Conservation (phyloP, 2,329 filamentous ascomycete species). For the Cladosporium sp. region DNA sequence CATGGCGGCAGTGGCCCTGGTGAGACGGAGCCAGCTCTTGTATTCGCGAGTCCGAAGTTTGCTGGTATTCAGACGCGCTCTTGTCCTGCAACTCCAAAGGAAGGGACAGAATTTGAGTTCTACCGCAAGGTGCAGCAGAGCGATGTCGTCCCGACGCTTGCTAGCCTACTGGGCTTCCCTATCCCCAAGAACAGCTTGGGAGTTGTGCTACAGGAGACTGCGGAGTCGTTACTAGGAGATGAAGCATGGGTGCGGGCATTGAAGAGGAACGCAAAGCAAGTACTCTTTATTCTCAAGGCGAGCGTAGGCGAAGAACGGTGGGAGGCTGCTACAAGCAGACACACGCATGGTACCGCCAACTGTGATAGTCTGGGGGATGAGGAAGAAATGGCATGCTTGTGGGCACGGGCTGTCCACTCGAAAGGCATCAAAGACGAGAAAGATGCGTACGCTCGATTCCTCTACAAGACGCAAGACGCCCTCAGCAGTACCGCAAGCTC, state of each 20-base stretch:
- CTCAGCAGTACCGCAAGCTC: slow-evolving; percentile 92
- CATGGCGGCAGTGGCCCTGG: slow-evolving; percentile 91
- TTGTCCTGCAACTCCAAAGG: slow-evolving; percentile 54
- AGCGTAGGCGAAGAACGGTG: slow-evolving; percentile 51
- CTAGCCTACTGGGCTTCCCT: slow-evolving; percentile 80
- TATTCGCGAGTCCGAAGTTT: slow-evolving; percentile 80
- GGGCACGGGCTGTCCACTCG: slow-evolving; percentile 21
- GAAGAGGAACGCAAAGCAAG: slow-evolving; percentile 67
- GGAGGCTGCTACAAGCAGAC: background rate
- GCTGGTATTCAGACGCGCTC: slow-evolving; percentile 10
- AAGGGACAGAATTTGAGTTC: slow-evolving; percentile 68
- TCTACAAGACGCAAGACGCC: slow-evolving; percentile 66
- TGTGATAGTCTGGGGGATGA: slow-evolving; percentile 13
- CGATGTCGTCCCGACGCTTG: slow-evolving; percentile 85
- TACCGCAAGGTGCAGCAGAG: slow-evolving; percentile 88
- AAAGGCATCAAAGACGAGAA: background rate
- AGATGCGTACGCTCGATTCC: slow-evolving; percentile 48
- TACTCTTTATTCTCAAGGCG: slow-evolving; percentile 70
- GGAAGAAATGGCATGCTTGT: slow-evolving; percentile 21
- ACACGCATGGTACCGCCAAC: background rate
- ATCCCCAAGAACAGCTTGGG: slow-evolving; percentile 87
- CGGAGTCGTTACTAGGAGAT: slow-evolving; percentile 57
- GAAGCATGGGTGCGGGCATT: background rate
- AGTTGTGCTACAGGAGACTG: slow-evolving; percentile 10
- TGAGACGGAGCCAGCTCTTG: slow-evolving; percentile 86